phyloP scores from a whole-genome alignment of 1,139 yeast species.

The Suhomyces bribrorum region DNA sequence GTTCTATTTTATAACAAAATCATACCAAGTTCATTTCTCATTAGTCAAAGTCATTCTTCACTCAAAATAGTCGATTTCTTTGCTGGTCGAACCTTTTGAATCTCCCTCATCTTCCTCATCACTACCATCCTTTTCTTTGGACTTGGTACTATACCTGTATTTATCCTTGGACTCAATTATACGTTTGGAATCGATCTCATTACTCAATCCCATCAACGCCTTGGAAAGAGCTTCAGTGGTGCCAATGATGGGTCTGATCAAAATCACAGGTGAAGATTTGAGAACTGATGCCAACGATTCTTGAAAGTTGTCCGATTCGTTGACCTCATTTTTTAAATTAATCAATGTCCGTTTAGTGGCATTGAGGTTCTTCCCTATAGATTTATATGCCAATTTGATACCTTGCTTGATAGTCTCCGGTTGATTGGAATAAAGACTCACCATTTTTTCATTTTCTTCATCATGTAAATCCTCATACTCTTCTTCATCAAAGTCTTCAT shows the following conservation, averaged over 20 bases:
- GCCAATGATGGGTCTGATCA: conserved; percentile 86
- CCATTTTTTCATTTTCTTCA: conserved; percentile 39
- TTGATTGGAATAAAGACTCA: conserved; percentile 84
- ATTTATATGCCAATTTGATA: conserved; percentile 65
- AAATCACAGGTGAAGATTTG: conserved; percentile 75
- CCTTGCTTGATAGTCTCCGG: conserved; percentile 76
- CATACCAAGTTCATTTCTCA: not conserved
- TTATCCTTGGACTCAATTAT: conserved; percentile 40
- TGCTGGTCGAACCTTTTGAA: not conserved
- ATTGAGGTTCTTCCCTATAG: conserved; percentile 67
- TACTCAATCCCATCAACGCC: conserved; percentile 80
- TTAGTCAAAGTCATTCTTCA: not conserved
- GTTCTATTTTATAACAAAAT: not conserved
- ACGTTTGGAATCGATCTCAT: conserved; percentile 68
- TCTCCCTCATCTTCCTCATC: conserved; percentile 10
- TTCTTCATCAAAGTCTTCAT: conserved; percentile 28
- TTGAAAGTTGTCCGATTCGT: conserved; percentile 62
- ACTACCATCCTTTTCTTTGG: conserved; percentile 1
- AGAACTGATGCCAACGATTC: conserved; percentile 70
- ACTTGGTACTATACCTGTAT: conserved; percentile 14
- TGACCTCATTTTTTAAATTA: conserved; percentile 60
- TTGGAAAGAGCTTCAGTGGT: conserved; percentile 89
- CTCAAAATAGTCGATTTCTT: conserved; percentile 6
- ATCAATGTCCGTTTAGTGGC: conserved; percentile 67
- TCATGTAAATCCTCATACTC: conserved; percentile 24